phyloP scores from a whole-genome alignment of 768 basidiomycete genomes.

The Zangia roseola region DNA sequence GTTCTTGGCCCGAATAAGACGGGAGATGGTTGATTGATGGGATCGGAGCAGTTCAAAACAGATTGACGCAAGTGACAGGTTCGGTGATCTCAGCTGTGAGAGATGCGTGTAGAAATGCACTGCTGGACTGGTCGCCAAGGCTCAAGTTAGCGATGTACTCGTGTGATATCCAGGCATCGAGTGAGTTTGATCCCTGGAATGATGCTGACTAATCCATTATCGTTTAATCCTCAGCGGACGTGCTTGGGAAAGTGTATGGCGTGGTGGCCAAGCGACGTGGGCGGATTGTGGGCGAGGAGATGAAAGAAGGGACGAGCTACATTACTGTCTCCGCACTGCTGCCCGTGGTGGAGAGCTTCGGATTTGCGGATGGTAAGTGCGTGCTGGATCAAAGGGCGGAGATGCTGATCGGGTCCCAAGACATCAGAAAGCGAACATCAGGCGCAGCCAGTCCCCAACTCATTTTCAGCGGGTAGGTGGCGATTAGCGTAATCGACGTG shows the following conservation, averaged over 20 bases:
- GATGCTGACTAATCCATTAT: constrained; percentile 9
- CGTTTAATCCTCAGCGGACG: constrained; percentile 64
- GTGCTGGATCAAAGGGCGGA: neutral
- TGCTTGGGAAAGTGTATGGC: constrained; percentile 95
- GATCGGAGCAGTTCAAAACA: constrained; percentile 60
- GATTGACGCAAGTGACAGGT: constrained; percentile 82
- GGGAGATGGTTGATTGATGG: constrained; percentile 11
- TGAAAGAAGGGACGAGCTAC: constrained; percentile 96
- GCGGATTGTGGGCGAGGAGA: constrained; percentile 92
- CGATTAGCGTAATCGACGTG: neutral
- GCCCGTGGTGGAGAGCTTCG: constrained; percentile 96
- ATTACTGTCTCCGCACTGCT: constrained; percentile 89
- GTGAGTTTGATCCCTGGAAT: constrained; percentile 46
- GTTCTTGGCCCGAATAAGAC: constrained; percentile 21
- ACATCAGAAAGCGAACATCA: constrained; percentile 93
- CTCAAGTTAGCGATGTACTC: constrained; percentile 98
- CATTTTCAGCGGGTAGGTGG: constrained; percentile 86
- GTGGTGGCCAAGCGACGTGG: constrained; percentile 92
- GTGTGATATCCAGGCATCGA: constrained; percentile 97
- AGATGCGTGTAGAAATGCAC: constrained; percentile 85
- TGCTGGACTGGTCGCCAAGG: constrained; percentile 97
- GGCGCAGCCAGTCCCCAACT: constrained; percentile 97
- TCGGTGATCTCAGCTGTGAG: constrained; percentile 86
- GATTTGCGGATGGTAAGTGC: constrained; percentile 87
- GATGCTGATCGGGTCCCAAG: constrained; percentile 39